Conservation (phyloP, 441 rosid genomes). For the Adansonia madagascariensis region DNA sequence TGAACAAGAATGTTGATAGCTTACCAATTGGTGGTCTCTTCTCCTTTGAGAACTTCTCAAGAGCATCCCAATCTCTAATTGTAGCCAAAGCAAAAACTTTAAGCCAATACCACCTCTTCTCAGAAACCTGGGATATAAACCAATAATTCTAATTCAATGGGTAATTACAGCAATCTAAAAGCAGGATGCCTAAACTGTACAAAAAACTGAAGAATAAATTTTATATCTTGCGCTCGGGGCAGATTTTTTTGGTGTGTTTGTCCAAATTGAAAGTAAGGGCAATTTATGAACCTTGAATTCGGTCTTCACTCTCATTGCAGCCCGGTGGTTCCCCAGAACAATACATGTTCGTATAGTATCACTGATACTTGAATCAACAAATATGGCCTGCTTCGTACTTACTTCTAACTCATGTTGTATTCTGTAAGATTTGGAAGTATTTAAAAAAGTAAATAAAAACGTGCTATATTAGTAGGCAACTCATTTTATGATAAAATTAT, state of each 20-base stretch:
- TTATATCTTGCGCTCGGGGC: slow-evolving; percentile 16
- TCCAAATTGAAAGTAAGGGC: slow-evolving; percentile 4
- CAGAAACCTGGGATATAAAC: slow-evolving; percentile 63
- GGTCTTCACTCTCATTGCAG: slow-evolving; percentile 84
- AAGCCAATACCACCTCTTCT: slow-evolving; percentile 99
- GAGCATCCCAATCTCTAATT: slow-evolving; percentile 89
- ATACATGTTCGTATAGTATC: slow-evolving; percentile 98
- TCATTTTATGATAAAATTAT: slow-evolving; percentile 17
- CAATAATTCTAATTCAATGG: slow-evolving; percentile 15
- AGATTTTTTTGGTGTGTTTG: neutral
- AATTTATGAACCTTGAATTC: slow-evolving; percentile 77
- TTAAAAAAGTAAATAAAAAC: slow-evolving; percentile 11
- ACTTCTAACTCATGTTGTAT: slow-evolving; percentile 95
- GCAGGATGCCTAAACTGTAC: slow-evolving; percentile 8
- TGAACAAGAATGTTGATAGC: slow-evolving; percentile 17
- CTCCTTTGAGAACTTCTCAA: slow-evolving; percentile 95
- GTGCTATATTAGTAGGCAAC: slow-evolving; percentile 13
- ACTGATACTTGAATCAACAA: slow-evolving; percentile 97
- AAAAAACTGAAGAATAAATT: neutral
- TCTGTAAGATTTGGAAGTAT: slow-evolving; percentile 43
- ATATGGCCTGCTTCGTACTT: slow-evolving; percentile 88
- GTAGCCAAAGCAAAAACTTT: slow-evolving; percentile 95
- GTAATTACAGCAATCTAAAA: neutral
- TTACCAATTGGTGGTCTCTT: slow-evolving; percentile 92
- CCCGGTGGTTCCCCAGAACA: slow-evolving; percentile 85